Base-by-base conservation (phyloP, 2,329 filamentous ascomycete species). In the Fusarium nurragi region DNA sequence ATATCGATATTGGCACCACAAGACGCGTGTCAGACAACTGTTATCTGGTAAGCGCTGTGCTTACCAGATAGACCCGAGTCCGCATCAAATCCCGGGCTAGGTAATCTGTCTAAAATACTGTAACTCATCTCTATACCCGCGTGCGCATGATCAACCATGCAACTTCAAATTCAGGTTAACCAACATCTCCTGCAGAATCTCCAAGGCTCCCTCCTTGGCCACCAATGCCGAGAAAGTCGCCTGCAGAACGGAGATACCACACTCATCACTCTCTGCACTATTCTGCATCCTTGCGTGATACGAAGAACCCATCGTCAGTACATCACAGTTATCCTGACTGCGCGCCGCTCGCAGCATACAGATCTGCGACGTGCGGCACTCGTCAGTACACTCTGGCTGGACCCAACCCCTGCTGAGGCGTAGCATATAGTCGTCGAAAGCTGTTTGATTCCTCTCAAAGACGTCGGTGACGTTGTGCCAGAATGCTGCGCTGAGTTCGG, bases 401-500 rank as follows among this genome's bases (percentile, higher is more conserved):
- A 74, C 73, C 74, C 78, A 82, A 5, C 82, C 83, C 7, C 85
- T 78, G 11, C 76, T 79, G 58, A 83, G 83, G 53, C 84, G 77
- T 1, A 75, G 70, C 45, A 80, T 78, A 70, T 81, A 88, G 4
- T 73, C 75, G 16, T 80, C 74, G 65, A 87, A 87, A 2, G 78
- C 71, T 0, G 69, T 59, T 4, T 77, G 64, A 52, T 85, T 72
- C 6, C 56, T 65, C 59, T 84, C 80, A 45, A 88, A 80, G 4
- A 76, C 70, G 1, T 75, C 75, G 2, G 85, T 87, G 19, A 87
- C 77, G 63, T 84, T 81, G 71, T 87, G 85, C 85, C 86, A 88
- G 73, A 87, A 87, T 1, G 80, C 81, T 0, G 85, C 81, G 2
- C 82, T 84, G 30, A 89, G 79, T 64, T 88, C 74, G 5, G 77